These are phyloP conservation scores for Chamaenerion angustifolium DNA, from an alignment of 345 rosid genomes.

Conservation along the genomic window DNA sequence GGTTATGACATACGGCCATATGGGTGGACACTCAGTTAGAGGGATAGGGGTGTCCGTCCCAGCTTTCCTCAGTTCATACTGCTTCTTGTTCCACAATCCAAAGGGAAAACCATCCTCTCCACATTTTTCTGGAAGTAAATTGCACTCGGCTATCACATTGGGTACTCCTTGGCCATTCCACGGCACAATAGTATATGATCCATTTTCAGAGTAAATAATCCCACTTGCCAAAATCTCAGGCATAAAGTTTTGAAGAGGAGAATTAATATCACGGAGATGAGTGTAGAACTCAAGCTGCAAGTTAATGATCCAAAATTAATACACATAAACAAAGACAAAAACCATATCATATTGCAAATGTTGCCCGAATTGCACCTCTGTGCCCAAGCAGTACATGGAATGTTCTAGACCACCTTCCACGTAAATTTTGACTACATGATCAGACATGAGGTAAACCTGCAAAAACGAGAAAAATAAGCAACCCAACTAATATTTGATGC, in stretches of 20 bases:
- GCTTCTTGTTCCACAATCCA: conserved; percentile 72
- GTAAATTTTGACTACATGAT: conserved; percentile 60
- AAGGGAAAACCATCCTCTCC: conserved; percentile 43
- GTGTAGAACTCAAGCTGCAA: conserved; percentile 80
- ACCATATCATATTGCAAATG: no score
- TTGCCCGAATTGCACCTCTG: conserved; percentile 43
- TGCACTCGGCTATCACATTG: conserved; percentile 34
- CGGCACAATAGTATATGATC: conserved; percentile 41
- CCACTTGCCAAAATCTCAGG: conserved; percentile 80
- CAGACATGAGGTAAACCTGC: conserved; percentile 75
- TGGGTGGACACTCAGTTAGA: conserved; percentile 24
- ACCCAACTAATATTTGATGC: no score
- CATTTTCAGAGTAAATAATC: conserved; percentile 53
- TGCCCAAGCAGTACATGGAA: conserved; percentile 67
- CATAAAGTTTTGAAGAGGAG: conserved; percentile 46
- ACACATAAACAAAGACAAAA: no score
- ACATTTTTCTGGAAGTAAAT: conserved; percentile 22
- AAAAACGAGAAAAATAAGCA: neutral
- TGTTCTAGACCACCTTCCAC: conserved; percentile 80
- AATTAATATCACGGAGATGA: conserved; percentile 27
- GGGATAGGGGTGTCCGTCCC: conserved; percentile 22
- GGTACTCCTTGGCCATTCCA: conserved; percentile 94
- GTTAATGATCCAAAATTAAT: conserved; percentile 7
- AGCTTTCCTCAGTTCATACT: conserved; percentile 37
- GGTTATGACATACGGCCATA: conserved; percentile 84